These are phyloP conservation scores for Teratosphaeria viscida DNA, from an alignment of 2,329 filamentous ascomycete species.

Conservation along the genomic window DNA sequence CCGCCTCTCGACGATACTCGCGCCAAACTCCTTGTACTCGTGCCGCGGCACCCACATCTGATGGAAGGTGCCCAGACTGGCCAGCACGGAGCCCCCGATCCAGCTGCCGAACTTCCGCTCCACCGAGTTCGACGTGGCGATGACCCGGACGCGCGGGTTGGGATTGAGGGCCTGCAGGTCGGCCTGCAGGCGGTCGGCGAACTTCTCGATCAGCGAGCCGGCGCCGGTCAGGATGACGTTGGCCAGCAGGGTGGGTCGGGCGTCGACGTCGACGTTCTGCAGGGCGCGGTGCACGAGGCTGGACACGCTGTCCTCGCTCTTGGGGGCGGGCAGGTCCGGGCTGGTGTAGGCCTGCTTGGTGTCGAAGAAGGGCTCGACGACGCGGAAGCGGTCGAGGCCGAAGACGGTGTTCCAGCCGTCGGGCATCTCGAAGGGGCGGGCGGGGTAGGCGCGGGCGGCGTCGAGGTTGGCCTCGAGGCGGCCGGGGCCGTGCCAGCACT, in stretches of 20 bases:
- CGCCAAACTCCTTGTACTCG: conserved; percentile 94
- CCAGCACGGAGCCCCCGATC: conserved; percentile 94
- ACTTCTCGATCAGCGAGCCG: conserved; percentile 75
- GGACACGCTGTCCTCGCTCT: conserved; percentile 63
- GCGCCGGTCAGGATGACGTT: conserved; percentile 93
- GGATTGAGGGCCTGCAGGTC: conserved; percentile 78
- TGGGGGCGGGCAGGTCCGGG: conserved; percentile 42
- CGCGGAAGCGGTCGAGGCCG: conserved; percentile 73
- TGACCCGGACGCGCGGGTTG: conserved; percentile 74
- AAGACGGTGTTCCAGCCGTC: conserved; percentile 96
- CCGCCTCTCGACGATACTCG: conserved; percentile 84
- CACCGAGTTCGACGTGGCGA: conserved; percentile 73
- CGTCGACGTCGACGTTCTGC: conserved; percentile 74
- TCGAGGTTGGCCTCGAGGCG: conserved; percentile 65
- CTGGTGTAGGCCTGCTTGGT: conserved; percentile 58
- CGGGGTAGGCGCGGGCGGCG: conserved; percentile 58
- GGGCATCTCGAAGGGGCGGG: conserved; percentile 90
- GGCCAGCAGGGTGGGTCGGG: conserved; percentile 68
- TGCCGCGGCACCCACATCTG: conserved; percentile 98
- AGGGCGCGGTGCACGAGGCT: conserved; percentile 71
- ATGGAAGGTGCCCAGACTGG: conserved; percentile 92
- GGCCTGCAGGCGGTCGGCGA: conserved; percentile 79
- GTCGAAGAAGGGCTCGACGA: conserved; percentile 86
- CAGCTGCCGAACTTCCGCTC: conserved; percentile 89
- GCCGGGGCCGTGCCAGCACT: conserved; percentile 78